Evolutionary conservation across 2,329 filamentous ascomycete genomes (phyloP).

Genomic region (Xylaria sp.): DNA sequence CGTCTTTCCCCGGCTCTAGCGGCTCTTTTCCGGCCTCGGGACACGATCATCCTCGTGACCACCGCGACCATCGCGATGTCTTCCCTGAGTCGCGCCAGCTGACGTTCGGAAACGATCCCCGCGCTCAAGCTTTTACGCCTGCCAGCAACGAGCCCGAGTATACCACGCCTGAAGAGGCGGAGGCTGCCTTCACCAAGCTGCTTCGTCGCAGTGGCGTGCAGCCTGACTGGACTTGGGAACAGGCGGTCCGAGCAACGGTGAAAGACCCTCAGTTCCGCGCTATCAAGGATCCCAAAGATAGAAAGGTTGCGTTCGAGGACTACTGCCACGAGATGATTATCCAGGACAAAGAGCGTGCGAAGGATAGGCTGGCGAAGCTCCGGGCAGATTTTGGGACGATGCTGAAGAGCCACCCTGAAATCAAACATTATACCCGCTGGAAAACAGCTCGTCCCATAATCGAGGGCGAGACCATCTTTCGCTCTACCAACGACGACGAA

Average conservation of each 20-base stretch:
- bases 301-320: constrained; percentile 88
- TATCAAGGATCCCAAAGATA: constrained; percentile 85
- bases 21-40: constrained; percentile 26
- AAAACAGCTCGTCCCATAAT: constrained; percentile 92
- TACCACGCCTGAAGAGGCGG: constrained; percentile 75
- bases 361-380: constrained; percentile 86
- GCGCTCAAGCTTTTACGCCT: constrained; percentile 55
- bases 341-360: constrained; percentile 90
- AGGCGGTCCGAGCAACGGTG: constrained; percentile 77
- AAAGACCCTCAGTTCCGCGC: constrained; percentile 90
- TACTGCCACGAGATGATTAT: constrained; percentile 84
- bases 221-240: constrained; percentile 88
- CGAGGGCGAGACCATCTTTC: constrained; percentile 91
- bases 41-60: constrained; percentile 32
- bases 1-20: constrained; percentile 41
- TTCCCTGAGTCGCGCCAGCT: constrained; percentile 54
- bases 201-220: constrained; percentile 80
- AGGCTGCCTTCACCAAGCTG: constrained; percentile 87
- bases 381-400: constrained; percentile 92
- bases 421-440: constrained; percentile 95
- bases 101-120: constrained; percentile 51
- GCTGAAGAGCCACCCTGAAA: constrained; percentile 93
- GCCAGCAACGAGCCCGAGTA: constrained; percentile 72
- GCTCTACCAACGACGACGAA: constrained; percentile 78
- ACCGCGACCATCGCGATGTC: constrained; percentile 35